Evolutionary conservation across 2,329 filamentous ascomycete species (phyloP), one percentile per base, ranked within the genome.

Genomic region (Parasarocladium wereldwijsianum): DNA sequence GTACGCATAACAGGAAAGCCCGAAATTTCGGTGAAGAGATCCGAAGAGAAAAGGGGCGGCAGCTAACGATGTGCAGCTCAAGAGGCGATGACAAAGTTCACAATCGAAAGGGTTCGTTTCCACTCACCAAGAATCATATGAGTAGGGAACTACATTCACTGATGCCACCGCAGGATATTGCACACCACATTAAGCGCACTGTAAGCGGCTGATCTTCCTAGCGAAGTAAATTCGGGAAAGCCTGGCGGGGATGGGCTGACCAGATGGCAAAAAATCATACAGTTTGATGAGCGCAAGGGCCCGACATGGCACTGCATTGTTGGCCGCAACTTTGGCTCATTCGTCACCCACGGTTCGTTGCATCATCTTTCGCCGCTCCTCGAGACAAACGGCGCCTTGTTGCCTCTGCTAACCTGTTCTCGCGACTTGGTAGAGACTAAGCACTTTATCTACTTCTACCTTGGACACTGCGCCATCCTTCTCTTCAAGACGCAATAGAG

Each of bases 401-500:
- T n/a, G n/a, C 19, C 19, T 8, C 8, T n/a, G 19, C n/a, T 21
- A n/a, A n/a, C 5, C 16, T 23, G 17, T 17, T 18, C 21, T 7
- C 6, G 5, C 24, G n/a, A n/a, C 8, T 18, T 16, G 11, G 21
- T 61, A 94, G 90, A 96, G 58, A 96, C 90, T 17, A 96, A 96
- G 64, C 90, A 98, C 60, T 98, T 98, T 65, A 94, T 98, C 55
- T 98, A 98, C 65, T 98, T 98, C 65, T 98, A 98, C 64, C 79
- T 98, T 36, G 90, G 90, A 32, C 90, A 96, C 66, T 94, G 85
- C 57, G 90, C 90, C 36, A 96, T 98, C 51, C 70, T 98, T 33
- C 76, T 98, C 31, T 98, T 96, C 75, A 98, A 98, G 70, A 98
- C 90, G 23, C 87, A 94, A 72, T 96, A 75, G 50, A 43, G 17